Percentiles rank a stretch among this genome's conserved stretches.
Evolutionary conservation across 331 rosid genomes (phyloP).

Genomic region (Arachis monticola): DNA sequence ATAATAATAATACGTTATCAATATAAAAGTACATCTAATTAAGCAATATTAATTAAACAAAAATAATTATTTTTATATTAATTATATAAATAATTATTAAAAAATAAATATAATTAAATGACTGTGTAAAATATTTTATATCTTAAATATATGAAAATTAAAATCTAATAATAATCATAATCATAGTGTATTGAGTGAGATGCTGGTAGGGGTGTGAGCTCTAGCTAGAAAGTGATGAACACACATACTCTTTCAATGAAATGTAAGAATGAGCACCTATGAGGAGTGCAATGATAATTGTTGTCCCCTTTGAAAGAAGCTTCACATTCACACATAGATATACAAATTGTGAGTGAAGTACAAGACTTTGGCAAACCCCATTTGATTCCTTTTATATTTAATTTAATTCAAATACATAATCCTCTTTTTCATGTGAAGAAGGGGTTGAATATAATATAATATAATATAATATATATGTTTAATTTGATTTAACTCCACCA

Average conservation of each 20-base stretch:
- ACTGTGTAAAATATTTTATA: too few species aligned
- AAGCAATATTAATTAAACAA: too few species aligned
- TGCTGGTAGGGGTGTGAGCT: slow-evolving; percentile 38
- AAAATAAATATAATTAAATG: too few species aligned
- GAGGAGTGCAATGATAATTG: slow-evolving; percentile 58
- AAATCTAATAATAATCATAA: too few species aligned
- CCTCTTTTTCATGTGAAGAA: neutral
- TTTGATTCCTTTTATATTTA: slow-evolving; percentile 30
- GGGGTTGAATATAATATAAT: slow-evolving; percentile 2
- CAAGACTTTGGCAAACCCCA: slow-evolving; percentile 40
- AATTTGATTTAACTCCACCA: slow-evolving; percentile 53
- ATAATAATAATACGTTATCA: too few species aligned
- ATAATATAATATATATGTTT: too few species aligned
- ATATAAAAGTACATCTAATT: too few species aligned
- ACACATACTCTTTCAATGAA: slow-evolving; percentile 35
- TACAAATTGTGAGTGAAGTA: slow-evolving; percentile 45
- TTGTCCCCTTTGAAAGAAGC: slow-evolving; percentile 55
- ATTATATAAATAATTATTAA: too few species aligned
- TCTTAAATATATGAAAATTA: too few species aligned
- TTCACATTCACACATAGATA: slow-evolving; percentile 59
- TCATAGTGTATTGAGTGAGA: slow-evolving; percentile 49
- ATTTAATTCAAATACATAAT: neutral
- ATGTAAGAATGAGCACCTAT: slow-evolving; percentile 46
- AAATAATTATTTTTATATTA: too few species aligned
- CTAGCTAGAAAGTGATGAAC: slow-evolving; percentile 54